Evolutionary conservation across 1,284 basidiomycete species (phyloP).

Genomic region (Ceratobasidium sp.): DNA sequence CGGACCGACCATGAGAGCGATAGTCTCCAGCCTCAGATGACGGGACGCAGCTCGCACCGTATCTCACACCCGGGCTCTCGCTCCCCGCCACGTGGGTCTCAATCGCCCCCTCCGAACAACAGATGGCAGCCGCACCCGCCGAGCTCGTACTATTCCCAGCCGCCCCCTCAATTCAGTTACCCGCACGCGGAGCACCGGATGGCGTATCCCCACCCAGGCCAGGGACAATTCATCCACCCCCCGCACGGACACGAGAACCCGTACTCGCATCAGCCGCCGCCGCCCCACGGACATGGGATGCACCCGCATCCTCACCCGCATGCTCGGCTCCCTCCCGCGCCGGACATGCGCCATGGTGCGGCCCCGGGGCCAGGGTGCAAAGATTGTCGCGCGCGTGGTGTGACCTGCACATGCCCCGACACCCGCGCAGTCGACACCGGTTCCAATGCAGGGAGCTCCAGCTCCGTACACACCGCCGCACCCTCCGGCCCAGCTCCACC

Average conservation of each 20-base stretch:
- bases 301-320: slow-evolving; percentile 46
- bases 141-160: slow-evolving; percentile 9
- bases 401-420: slow-evolving; percentile 44
- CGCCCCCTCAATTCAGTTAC: slow-evolving; percentile 22
- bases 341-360: slow-evolving; percentile 44
- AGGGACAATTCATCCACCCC: slow-evolving; percentile 19
- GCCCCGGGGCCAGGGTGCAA: slow-evolving; percentile 36
- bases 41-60: background rate
- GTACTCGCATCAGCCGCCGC: slow-evolving; percentile 46
- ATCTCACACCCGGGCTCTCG: no score
- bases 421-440: slow-evolving; percentile 40
- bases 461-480: slow-evolving; percentile 31
- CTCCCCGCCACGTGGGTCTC: background rate
- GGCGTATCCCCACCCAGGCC: slow-evolving; percentile 6
- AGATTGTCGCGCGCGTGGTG: slow-evolving; percentile 27
- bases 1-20: slow-evolving; percentile 28
- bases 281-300: slow-evolving; percentile 30
- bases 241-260: slow-evolving; percentile 41
- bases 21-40: background rate
- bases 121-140: slow-evolving; percentile 28
- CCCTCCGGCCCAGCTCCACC: slow-evolving; percentile 44
- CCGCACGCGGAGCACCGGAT: slow-evolving; percentile 20
- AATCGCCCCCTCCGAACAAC: background rate
- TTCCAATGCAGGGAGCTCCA: background rate
- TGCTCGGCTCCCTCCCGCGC: slow-evolving; percentile 45